Percentiles rank a stretch among this genome's conserved stretches.
Evolutionary conservation across 2,329 filamentous ascomycete species (phyloP).

Genomic region (Cryphonectria radicalis): DNA sequence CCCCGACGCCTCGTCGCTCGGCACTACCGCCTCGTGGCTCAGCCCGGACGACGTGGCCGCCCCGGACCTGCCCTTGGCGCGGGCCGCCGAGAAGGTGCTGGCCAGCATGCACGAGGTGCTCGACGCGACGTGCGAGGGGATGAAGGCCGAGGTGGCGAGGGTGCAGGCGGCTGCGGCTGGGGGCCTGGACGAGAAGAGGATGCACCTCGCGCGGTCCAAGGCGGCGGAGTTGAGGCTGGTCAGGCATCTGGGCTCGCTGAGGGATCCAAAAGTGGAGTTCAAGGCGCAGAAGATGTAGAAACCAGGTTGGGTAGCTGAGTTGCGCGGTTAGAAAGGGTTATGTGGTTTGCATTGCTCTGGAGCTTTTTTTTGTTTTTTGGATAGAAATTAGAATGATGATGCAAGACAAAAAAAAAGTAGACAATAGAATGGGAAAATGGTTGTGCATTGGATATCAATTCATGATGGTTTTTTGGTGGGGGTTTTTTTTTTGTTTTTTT

Average conservation of each 20-base stretch:
- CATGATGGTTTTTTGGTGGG: background rate
- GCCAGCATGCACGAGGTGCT: constrained; percentile 92
- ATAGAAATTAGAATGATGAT: constrained; percentile 26
- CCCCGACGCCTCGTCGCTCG: constrained; percentile 45
- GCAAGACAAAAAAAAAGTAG: constrained; percentile 8
- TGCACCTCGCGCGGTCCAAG: constrained; percentile 73
- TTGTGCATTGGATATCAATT: background rate
- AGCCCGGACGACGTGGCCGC: constrained; percentile 72
- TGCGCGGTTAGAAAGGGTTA: background rate
- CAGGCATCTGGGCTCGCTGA: constrained; percentile 71
- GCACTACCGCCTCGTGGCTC: constrained; percentile 68
- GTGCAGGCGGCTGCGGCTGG: constrained; percentile 48
- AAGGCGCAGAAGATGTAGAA: constrained; percentile 56
- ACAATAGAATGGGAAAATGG: background rate
- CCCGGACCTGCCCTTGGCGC: constrained; percentile 78
- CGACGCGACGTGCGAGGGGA: constrained; percentile 66
- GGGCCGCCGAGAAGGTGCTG: constrained; percentile 82
- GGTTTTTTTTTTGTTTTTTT: too few relatives aligned
- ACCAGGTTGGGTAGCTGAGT: background rate
- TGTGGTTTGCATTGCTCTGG: constrained; percentile 5
- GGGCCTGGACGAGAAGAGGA: constrained; percentile 54
- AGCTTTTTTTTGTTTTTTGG: background rate
- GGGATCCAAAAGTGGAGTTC: constrained; percentile 68
- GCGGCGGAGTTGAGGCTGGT: constrained; percentile 89
- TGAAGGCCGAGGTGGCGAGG: constrained; percentile 56